Percentiles rank a stretch among this genome's conserved stretches.
phyloP scores from a whole-genome alignment of 75 land plant genomes.

The Larix kaempferi region DNA sequence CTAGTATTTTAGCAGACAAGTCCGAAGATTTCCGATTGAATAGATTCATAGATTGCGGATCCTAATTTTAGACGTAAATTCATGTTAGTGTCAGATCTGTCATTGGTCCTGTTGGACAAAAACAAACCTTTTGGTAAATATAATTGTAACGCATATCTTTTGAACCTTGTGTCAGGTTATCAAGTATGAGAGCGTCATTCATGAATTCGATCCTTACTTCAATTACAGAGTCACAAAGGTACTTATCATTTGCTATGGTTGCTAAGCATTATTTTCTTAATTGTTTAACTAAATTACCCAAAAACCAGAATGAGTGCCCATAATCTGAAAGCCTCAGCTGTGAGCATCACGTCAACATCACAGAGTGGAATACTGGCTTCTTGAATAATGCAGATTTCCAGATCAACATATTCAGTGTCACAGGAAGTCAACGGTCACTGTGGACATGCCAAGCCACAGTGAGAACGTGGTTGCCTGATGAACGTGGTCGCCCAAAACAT shows the following conservation, averaged over 20 bases:
- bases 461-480: no score
- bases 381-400: not conserved
- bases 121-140: no score
- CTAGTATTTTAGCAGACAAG: no score
- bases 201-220: conserved; percentile 99
- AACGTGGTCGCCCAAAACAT: no score
- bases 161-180: conserved; percentile 61
- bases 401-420: not conserved
- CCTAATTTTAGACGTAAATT: no score
- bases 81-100: no score
- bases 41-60: not conserved
- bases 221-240: conserved; percentile 99
- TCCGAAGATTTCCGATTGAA: not conserved
- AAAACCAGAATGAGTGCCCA: not conserved
- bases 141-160: not conserved
- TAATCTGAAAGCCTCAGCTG: not conserved
- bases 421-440: not conserved
- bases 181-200: conserved; percentile 99
- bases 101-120: no score
- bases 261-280: not conserved
- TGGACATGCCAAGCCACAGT: no score
- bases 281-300: not conserved
- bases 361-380: not conserved
- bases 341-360: not conserved
- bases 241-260: not conserved